phyloP scores from a whole-genome alignment of 2,329 filamentous ascomycete genomes.

The Dactylellina drechsleri region DNA sequence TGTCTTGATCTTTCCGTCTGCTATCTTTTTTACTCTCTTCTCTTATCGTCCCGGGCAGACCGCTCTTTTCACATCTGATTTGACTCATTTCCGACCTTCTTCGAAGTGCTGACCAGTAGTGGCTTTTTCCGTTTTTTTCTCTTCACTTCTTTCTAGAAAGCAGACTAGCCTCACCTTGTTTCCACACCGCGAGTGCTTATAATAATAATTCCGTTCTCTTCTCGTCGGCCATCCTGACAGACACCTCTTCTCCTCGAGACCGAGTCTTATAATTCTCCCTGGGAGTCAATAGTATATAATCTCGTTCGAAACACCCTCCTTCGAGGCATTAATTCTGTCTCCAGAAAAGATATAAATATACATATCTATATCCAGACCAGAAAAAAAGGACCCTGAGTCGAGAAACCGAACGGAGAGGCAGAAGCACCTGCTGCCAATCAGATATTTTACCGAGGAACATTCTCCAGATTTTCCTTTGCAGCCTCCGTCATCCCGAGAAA shows the following conservation, averaged over 20 bases:
- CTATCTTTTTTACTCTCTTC: too few relatives aligned
- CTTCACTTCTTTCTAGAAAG: not conserved
- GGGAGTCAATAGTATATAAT: too few relatives aligned
- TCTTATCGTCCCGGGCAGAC: not conserved
- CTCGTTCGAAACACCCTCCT: too few relatives aligned
- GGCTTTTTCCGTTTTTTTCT: conserved; percentile 13
- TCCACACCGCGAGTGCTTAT: conserved; percentile 13
- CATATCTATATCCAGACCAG: not conserved
- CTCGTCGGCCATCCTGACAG: conserved; percentile 26
- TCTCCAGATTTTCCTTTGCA: conserved; percentile 42
- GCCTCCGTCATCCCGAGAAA: conserved; percentile 45
- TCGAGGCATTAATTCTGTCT: too few relatives aligned
- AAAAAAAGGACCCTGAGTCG: conserved; percentile 13
- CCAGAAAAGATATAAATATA: too few relatives aligned
- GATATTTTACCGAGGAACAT: conserved; percentile 55
- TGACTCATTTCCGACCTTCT: too few relatives aligned
- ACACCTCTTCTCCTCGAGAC: not conserved
- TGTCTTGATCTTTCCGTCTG: too few relatives aligned
- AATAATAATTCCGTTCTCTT: conserved; percentile 31
- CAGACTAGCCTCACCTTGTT: not conserved
- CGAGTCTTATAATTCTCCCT: too few relatives aligned
- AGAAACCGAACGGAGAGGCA: not conserved
- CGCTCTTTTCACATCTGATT: not conserved
- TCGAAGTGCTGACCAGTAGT: too few relatives aligned
- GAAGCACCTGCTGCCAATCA: conserved; percentile 31